Evolutionary conservation across 2,329 filamentous ascomycete species (phyloP).

Genomic region (Oidium heveae): DNA sequence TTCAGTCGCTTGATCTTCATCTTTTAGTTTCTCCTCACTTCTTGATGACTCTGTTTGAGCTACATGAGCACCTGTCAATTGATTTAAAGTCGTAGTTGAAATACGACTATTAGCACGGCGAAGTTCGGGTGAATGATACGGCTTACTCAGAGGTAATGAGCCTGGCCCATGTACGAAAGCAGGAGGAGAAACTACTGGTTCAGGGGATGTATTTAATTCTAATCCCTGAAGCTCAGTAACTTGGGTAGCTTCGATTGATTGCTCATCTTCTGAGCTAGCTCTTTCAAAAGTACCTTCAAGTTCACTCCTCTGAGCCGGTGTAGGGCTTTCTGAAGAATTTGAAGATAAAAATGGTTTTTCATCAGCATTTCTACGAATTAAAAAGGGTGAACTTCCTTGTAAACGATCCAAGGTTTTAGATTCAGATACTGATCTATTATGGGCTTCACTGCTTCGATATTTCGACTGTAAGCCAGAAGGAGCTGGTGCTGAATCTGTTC

Average conservation of each 20-base stretch:
- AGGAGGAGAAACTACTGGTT: conserved; percentile 55
- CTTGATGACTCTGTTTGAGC: conserved; percentile 15
- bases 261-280: conserved; percentile 32
- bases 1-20: conserved; percentile 6
- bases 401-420: conserved; percentile 10
- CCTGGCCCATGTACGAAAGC: conserved; percentile 54
- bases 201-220: conserved; percentile 31
- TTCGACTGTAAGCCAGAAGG: conserved; percentile 7
- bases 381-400: conserved; percentile 4
- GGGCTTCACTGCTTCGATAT: conserved; percentile 1
- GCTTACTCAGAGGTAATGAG: conserved; percentile 40
- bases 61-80: conserved; percentile 45
- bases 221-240: conserved; percentile 28
- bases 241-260: conserved; percentile 15
- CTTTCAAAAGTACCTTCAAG: conserved; percentile 24
- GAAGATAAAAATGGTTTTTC: neutral
- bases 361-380: conserved; percentile 8
- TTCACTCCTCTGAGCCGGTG: conserved; percentile 17
- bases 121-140: conserved; percentile 51
- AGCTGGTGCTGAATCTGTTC: conserved; percentile 27
- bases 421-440: conserved; percentile 14
- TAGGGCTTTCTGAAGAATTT: conserved; percentile 5
- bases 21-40: conserved; percentile 8
- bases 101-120: conserved; percentile 63
- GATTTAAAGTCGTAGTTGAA: conserved; percentile 55